Evolutionary conservation across 2,329 filamentous ascomycete species (phyloP), one percentile per base, ranked within the genome.

Genomic region (Cryphonectria japonica): DNA sequence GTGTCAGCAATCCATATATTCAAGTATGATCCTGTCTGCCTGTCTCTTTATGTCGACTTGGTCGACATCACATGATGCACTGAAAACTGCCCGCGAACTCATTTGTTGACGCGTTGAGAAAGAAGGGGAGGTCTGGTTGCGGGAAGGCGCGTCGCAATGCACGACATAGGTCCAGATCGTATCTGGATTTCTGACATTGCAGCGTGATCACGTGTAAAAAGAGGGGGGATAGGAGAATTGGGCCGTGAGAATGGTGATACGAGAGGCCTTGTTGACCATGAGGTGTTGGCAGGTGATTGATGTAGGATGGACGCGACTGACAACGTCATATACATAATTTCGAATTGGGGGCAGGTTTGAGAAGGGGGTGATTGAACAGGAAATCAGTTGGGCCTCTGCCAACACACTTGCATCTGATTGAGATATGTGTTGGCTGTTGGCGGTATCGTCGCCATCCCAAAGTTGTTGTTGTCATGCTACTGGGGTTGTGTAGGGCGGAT

Each of bases 171-270:
- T 41, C 19, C 5, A 26, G 11, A 16, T 66, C 11, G 6, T 41
- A 50, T 32, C 29, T 29, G 54, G 26, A 22, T 50, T n/a, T 37
- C 13, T 32, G 26, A 26, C 7, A 39, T 60, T 16, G 57, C 39
- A 54, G 34, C 39, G 54, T 68, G 41, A 61, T 68, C 66, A 61
- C 64, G 68, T 69, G 68, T 69, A 54, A n/a, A 34, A 39, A 32
- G 34, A 59, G 26, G 64, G 26, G 26, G 64, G 29, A 57, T n/a
- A 41, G 43, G 11, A 50, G 9, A 59, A n/a, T 41, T 37, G 26
- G 26, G 46, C 11, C 39, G 57, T 26, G 32, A 22, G 26, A 9
- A 14, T 14, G 26, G 52, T 43, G 39, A 22, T 29, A 41, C 50
- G 11, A 29, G 26, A 41, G 22, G 29, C 7, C 16, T 37, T 41